Base-by-base conservation (phyloP, 768 basidiomycete genomes). In the Mycena sanguinolenta region DNA sequence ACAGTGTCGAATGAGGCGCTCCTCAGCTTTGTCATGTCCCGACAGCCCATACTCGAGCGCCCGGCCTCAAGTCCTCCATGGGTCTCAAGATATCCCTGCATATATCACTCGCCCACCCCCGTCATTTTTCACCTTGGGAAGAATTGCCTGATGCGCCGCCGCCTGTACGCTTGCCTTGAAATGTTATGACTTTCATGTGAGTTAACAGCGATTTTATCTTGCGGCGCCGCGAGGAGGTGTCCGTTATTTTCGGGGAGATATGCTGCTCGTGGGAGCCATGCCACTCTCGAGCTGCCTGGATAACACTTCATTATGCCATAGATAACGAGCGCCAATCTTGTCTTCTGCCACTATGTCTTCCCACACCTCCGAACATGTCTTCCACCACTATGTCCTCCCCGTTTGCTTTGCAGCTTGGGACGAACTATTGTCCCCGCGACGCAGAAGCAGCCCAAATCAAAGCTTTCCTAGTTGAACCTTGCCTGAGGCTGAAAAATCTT, bases 401-500 rank as follows among this genome's bases (percentile, higher is more conserved):
- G 10, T 70, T 70, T 49, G n/a, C 55, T 39, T 60, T 63, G 12
- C 52, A 54, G 27, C 58, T 70, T 5, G 69, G 69, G 19, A 65
- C 69, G 10, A 70, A 70, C 25, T 70, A 70, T 49, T 63, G 61
- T 25, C 62, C 69, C 1, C 1, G 6, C 5, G 69, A 60, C 63
- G 49, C 21, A 19, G 63, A 70, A 38, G 5, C n/a, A 7, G 23
- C n/a, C 30, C 39, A 61, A 60, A 63, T 62, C 2, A n/a, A 28
- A 14, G 12, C 1, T 12, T 44, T 70, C 7, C 17, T 70, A 7
- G 10, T 50, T 7, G 63, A 50, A 27, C 63, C 71, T 49, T 23
- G 19, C 13, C 10, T 21, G 17, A 57, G 53, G 2, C 8, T 72
- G 30, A 46, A 36, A 39, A 21, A 34, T 3, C 39, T 72, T 3